Evolutionary conservation across 257 asterid genomes (phyloP), one percentile per base, ranked within the genome.

Genomic region (Solanum chilense): DNA sequence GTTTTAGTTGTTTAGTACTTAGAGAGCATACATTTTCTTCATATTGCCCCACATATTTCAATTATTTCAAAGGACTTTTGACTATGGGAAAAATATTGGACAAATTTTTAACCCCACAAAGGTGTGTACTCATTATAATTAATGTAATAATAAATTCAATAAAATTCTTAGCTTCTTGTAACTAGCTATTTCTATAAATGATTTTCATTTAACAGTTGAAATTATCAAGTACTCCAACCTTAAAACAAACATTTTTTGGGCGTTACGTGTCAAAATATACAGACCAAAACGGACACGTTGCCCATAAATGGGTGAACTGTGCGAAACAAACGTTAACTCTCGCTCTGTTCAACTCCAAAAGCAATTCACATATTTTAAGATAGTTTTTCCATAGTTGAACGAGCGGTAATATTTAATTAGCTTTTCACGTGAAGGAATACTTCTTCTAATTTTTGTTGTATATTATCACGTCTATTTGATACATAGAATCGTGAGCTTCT

Each of bases 41-140:
- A 86, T 23, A 84, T 90, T 58, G 82, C 13, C 85, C 88, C 91
- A 85, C 91, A 88, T 85, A 49, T 74, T 66, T 86, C 88, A 90
- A 88, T 91, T 82, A 91, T 91, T 86, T 87, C 64, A 66, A 90
- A 66, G 89, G 41, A 88, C 89, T 94, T 92, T 92, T 91, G 92
- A 92, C 92, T 88, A 86, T 20, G 64, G 86, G 75, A 82, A 47
- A 86, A 27, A n/a, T 27, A 62, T 56, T 87, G 86, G 69, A 82
- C 84, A 70, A 44, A 52, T 76, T 84, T 76, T 81, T 76, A 56
- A 37, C 69, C 42, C 64, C 29, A 29, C 47, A 37, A 47, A 52
- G 62, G 25, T 13, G 82, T 70, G 35, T 62, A 78, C 25, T 58
- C 66, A 70, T 9, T 12, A n/a, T 66, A 12, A 70, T 16, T 33